Percentiles rank a stretch among this genome's conserved stretches.
These are phyloP conservation scores for Corymbia calophylla DNA, from an alignment of 441 rosid species.

Conservation along the genomic window DNA sequence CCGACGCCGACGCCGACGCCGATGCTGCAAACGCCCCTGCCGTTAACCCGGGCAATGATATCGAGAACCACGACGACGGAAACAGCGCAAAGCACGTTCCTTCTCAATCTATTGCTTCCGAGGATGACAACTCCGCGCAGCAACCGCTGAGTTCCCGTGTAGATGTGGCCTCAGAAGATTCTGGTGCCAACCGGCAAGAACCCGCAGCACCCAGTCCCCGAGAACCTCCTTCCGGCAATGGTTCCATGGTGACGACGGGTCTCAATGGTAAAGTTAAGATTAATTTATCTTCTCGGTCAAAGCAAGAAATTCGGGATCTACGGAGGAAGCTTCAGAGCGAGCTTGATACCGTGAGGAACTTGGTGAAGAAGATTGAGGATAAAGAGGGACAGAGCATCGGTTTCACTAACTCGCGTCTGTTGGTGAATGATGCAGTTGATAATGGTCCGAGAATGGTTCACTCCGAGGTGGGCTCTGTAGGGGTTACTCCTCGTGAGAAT, in stretches of 20 bases:
- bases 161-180: conserved; percentile 34
- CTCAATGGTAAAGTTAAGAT: conserved; percentile 39
- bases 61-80: neutral
- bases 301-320: conserved; percentile 52
- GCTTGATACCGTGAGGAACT: conserved; percentile 63
- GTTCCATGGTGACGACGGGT: conserved; percentile 27
- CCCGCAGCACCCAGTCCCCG: neutral
- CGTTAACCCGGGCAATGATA: neutral
- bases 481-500: conserved; percentile 46
- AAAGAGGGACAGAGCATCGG: conserved; percentile 55
- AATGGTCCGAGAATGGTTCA: conserved; percentile 50
- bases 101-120: conserved; percentile 13
- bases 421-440: conserved; percentile 29
- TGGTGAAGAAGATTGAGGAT: conserved; percentile 79
- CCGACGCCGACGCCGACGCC: neutral
- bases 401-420: conserved; percentile 20
- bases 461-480: conserved; percentile 55
- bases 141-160: conserved; percentile 1
- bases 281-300: conserved; percentile 43
- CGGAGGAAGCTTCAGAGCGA: conserved; percentile 74
- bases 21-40: neutral
- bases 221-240: conserved; percentile 29
- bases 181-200: conserved; percentile 23
- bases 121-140: neutral
- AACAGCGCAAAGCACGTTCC: conserved; percentile 16